A percentile compares a stretch with the other conserved stretches of the same genome.
Evolutionary conservation across 1,284 basidiomycete genomes (phyloP).

Genomic region (Fomitiporia mediterranea): DNA sequence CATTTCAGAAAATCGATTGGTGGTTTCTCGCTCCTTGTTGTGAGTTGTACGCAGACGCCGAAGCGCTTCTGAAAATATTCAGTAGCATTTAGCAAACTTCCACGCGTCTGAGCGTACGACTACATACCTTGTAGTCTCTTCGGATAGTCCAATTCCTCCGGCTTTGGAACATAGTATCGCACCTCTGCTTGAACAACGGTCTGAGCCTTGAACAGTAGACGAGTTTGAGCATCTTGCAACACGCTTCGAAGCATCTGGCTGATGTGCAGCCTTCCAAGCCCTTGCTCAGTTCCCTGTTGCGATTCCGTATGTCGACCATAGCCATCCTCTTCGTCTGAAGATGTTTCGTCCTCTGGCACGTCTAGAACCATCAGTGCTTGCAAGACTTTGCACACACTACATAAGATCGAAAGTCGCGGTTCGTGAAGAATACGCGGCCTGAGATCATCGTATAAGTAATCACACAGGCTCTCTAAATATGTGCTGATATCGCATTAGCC

Average conservation of each 20-base stretch:
- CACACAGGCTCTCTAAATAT: slow-evolving; percentile 86
- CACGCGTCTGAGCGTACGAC: too few species aligned
- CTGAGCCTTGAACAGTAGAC: slow-evolving; percentile 91
- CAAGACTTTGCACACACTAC: slow-evolving; percentile 90
- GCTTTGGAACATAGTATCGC: slow-evolving; percentile 70
- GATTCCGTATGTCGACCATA: slow-evolving; percentile 39
- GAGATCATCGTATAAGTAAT: slow-evolving; percentile 89
- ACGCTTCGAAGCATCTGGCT: slow-evolving; percentile 81
- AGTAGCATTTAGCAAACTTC: too few species aligned
- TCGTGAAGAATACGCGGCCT: slow-evolving; percentile 92
- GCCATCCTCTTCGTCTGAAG: slow-evolving; percentile 35
- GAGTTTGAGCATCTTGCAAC: slow-evolving; percentile 89
- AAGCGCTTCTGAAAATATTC: slow-evolving; percentile 44
- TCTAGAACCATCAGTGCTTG: slow-evolving; percentile 93
- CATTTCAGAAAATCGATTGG: slow-evolving; percentile 62
- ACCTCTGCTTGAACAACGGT: slow-evolving; percentile 85
- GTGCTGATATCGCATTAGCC: slow-evolving; percentile 41
- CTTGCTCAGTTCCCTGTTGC: slow-evolving; percentile 33
- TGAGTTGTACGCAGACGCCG: slow-evolving; percentile 40
- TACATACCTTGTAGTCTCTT: slow-evolving; percentile 62
- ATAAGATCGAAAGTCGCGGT: slow-evolving; percentile 77
- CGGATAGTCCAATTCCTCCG: slow-evolving; percentile 81
- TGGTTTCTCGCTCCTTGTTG: slow-evolving; percentile 58
- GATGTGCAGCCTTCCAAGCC: slow-evolving; percentile 56
- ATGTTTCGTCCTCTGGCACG: slow-evolving; percentile 39